Base-by-base conservation (phyloP, 2,329 filamentous ascomycete genomes). In the Botrytis tulipae region DNA sequence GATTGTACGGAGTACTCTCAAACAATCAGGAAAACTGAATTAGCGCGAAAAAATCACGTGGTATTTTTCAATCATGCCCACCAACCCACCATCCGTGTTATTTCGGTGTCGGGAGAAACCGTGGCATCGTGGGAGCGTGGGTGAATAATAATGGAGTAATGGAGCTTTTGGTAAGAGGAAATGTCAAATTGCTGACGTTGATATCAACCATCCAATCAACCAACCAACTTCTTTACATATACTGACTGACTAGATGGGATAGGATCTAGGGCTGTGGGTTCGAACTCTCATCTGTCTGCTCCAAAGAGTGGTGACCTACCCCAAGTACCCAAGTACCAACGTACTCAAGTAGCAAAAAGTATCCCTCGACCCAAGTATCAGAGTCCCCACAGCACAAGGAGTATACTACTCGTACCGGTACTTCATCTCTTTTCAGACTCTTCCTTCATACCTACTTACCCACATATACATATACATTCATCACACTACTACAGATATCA, bases 81-180 rank as follows among this genome's bases (percentile, higher is more conserved):
- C 35, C 65, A 29, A 9, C n/a, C 57, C 57, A 35, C 32, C 57
- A 69, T n/a, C 66, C 66, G 48, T 37, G 48, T 57, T 57, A 44
- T 69, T 57, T 69, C 66, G 66, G 66, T 20, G 40, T 73, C 71
- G 71, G 71, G 42, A 69, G 63, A 69, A 73, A 73, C 63, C 71
- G 71, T 48, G 46, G 46, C 18, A 22, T 9, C 25, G 25, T 48
- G 46, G 44, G 40, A 18, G 18, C 22, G 25, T 51, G 16, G 51
- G 51, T 54, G 51, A 57, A 57, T 29, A 57, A 57, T 7, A 35
- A 72, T 59, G n/a, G 22, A 29, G 32, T 9, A 40, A 54, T 14
- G 46, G 69, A 48, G 25, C 35, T n/a, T 70, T 37, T 32, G 29
- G 44, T 51, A 37, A 48, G 32, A 46, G 25, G n/a, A 46, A 32